Conservation (phyloP, 805 yeast genomes). For the Cyberlindnera amylophila region DNA sequence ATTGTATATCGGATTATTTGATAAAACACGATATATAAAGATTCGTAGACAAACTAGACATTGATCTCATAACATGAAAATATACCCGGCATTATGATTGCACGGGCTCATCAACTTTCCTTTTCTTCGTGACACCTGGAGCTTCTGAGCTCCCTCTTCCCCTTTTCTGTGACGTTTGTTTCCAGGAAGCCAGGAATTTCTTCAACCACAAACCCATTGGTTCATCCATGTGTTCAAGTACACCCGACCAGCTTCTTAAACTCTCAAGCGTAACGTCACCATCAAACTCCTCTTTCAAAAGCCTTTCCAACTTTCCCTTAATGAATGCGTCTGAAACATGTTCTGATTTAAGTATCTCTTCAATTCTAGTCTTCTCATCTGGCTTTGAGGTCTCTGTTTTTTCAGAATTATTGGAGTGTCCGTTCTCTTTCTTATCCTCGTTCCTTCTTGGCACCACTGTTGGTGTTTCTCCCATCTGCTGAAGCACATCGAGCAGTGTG, state of each 20-base stretch:
- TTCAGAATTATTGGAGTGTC: not conserved
- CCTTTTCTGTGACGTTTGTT: not conserved
- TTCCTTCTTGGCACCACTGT: not conserved
- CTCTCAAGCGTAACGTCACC: constrained; percentile 6
- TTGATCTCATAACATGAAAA: no score
- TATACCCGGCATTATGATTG: no score
- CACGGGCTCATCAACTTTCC: not conserved
- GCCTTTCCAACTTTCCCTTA: constrained; percentile 3
- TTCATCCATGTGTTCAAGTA: constrained; percentile 9
- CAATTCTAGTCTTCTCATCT: not conserved
- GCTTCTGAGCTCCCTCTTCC: not conserved
- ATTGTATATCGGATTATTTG: no score
- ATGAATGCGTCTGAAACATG: not conserved
- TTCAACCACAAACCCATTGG: constrained; percentile 12
- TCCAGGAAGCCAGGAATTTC: constrained; percentile 8
- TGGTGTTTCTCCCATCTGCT: not conserved
- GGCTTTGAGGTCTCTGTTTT: not conserved
- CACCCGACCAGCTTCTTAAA: constrained; percentile 10
- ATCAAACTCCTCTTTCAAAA: constrained; percentile 4
- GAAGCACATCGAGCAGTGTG: constrained; percentile 7
- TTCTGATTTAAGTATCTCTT: not conserved
- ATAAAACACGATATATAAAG: no score
- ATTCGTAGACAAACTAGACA: no score
- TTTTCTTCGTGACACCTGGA: constrained; percentile 2
- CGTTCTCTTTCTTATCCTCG: not conserved